Base-by-base conservation (phyloP, 192 early-diverging fungal species). In the Entomortierella parvispora region DNA sequence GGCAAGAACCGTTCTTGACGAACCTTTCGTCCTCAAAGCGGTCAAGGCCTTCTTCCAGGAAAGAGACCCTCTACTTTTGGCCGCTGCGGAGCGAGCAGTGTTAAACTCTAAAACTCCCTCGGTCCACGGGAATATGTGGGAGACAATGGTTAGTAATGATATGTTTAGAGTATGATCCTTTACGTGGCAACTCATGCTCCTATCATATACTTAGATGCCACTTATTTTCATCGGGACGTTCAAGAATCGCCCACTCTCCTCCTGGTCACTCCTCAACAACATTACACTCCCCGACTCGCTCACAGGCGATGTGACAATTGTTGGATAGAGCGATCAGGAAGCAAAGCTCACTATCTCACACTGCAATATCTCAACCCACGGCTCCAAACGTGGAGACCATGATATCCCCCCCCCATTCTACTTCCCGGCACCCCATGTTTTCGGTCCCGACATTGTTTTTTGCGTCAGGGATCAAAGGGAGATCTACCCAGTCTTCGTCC, bases 371-470 rank as follows among this genome's bases (percentile, higher is more conserved):
- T 52, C 69, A 52, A 72, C 48, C 0, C 45, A 72, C 32, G 37
- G 48, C 12, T 72, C 69, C 34, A 65, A 45, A 56, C 52, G 29
- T 0, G 60, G n/a, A 2, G 61, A 33, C 42, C 51, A 71, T 14
- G 37, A 45, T 40, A 28, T 72, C 48, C 69, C 62, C 53, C n/a
- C n/a, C n/a, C 54, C 69, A 43, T 72, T 72, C 48, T 65, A 72
- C 48, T 72, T 72, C 23, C 62, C 69, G 17, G 23, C 53, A 2
- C 62, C 69, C 58, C 61, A 64, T 59, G 43, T 65, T 23, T 65
- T 62, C n/a, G 62, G 69, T 49, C 69, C 69, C 26, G 69, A 72
- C 40, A 58, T 72, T 33, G 28, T 72, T 0, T 72, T 72, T 26
- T 64, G 42, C 17, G 31, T 72, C 40, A 48, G 31, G 47, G n/a